These are phyloP conservation scores for Trichosanthes truncata DNA, from an alignment of 306 rosid genomes.

Conservation along the genomic window DNA sequence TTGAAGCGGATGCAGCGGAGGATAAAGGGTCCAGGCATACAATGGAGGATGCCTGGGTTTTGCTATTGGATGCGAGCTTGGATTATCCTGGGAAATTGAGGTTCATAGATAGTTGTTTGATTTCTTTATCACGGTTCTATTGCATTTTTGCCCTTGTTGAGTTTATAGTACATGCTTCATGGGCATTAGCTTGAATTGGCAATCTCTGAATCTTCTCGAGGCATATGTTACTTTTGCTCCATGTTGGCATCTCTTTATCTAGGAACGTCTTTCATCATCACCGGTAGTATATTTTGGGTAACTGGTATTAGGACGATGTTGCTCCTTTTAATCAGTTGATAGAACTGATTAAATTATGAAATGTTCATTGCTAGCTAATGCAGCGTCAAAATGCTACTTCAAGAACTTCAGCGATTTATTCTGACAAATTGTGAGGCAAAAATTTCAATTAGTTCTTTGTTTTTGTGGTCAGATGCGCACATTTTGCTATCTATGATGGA, in stretches of 20 bases:
- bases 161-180: neutral
- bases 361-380: neutral
- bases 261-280: neutral
- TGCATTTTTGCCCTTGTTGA: neutral
- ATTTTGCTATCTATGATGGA: constrained; percentile 87
- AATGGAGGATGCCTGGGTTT: constrained; percentile 80
- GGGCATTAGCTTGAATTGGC: neutral
- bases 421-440: too few species aligned
- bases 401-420: neutral
- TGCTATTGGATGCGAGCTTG: constrained; percentile 48
- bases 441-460: neutral
- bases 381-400: neutral
- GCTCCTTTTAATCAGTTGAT: neutral
- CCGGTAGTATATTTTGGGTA: neutral
- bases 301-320: neutral
- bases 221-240: too few species aligned
- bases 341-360: neutral
- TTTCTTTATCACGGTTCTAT: neutral
- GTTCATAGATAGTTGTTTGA: constrained; percentile 18
- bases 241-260: neutral
- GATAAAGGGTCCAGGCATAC: constrained; percentile 76
- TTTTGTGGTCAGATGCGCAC: constrained; percentile 50
- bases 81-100: constrained; percentile 59
- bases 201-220: too few species aligned
- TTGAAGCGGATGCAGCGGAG: constrained; percentile 75